Evolutionary conservation across 2,329 filamentous ascomycete species (phyloP), one percentile per base, ranked within the genome.

Genomic region (Pseudogymnoascus destructans): DNA sequence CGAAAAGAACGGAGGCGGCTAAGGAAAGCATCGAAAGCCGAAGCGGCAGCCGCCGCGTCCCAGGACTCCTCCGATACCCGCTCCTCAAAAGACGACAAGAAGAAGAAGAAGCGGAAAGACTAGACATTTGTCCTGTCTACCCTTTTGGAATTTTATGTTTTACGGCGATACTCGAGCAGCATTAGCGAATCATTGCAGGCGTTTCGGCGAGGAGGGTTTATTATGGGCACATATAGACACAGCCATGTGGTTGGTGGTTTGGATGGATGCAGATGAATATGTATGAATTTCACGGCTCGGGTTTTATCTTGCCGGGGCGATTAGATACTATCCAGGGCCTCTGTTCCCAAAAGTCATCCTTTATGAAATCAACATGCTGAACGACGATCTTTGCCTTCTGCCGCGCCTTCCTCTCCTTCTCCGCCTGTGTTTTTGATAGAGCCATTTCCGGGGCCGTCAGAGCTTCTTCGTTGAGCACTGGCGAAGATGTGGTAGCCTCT

Each of bases 301-400:
- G 82, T n/a, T 83, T 83, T 64, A 85, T 75, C 66, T 80, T 85
- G 19, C 86, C 86, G 4, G 85, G 85, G 70, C 82, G 86, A 63
- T 86, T 85, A 1, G 85, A 87, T 57, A 91, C 69, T 59, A 93
- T 77, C 89, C 91, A 97, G 1, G 91, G 90, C 68, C 91, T 78
- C 66, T 78, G 79, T 63, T 89, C 79, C 93, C 93, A 98, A 69
- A 98, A 98, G 3, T 89, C 87, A 71, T 97, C 89, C 66, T 87
- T 90, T 72, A 98, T 97, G 66, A 98, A 87, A 73, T 98, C 93
- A 60, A 93, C 73, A 74, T 97, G 90, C 68, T 91, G 85, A 35
- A 95, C 78, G 33, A 88, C 80, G 49, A 98, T 84, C 57, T 79
- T 79, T 0, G 90, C 91, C 71, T 95, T 96, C 60, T 80, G 78